Evolutionary conservation across 169 alveolate genomes (phyloP), one percentile per base, ranked within the genome.

Genomic region (Toxoplasma gondii): DNA sequence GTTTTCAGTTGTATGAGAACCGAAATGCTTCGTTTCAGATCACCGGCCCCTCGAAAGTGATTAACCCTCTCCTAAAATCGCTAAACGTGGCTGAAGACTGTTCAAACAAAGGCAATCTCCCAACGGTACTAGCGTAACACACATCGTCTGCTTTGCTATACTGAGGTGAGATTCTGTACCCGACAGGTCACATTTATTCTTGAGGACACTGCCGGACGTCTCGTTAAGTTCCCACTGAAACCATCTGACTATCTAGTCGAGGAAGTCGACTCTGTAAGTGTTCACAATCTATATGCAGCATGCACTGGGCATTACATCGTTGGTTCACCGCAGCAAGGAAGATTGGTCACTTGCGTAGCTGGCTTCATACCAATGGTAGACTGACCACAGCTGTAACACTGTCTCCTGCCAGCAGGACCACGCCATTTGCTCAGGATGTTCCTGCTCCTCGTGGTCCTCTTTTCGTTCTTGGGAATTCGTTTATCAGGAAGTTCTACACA

Each of bases 361-460:
- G 97, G 96, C 43, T 95, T 95, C 95, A 93, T 95, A 96, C 96
- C 97, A 24, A 95, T 95, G 97, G 96, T 94, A 36, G 91, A 92
- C 86, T 24, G 43, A 29, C 43, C 39, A 22, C 39, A 24, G 53
- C 44, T 43, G 82, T 74, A 39, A 29, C 34, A 24, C 29, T n/a
- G 58, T n/a, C 39, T 34, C 19, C 54, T 39, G 5, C 70, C 70
- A 34, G 93, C 82, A 41, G 64, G 41, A 82, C 83, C 39, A 43
- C 91, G 22, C 87, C 93, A 67, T 83, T 86, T 88, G 39, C 88
- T 31, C 78, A 95, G 95, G 98, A 97, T 93, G 96, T 97, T 53
- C 98, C 98, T 39, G 96, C 98, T 24, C 98, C 98, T 67, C 88
- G 97, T 44, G 98, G 98, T 41, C 98, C 98, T 31, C 97, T 97